A percentile compares a stretch with the other conserved stretches of the same genome.
Conservation (phyloP, 768 basidiomycete genomes). For the Udeniomyces megalosporus region DNA sequence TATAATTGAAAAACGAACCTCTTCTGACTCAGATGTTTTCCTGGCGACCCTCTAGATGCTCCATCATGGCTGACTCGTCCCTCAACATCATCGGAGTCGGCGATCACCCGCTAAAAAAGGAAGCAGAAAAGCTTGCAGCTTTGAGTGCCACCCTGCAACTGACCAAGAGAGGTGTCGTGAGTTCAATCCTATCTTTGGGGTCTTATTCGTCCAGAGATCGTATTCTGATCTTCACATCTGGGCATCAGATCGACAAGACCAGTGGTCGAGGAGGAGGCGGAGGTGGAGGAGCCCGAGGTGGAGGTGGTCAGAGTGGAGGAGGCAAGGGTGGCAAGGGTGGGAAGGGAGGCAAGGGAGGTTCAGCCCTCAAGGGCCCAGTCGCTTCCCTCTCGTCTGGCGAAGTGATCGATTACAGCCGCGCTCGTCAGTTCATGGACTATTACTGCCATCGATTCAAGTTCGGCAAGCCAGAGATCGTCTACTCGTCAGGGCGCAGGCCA, state of each 20-base stretch:
- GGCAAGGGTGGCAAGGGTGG: background rate
- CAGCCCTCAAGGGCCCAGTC: slow-evolving; percentile 10
- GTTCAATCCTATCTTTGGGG: slow-evolving; percentile 25
- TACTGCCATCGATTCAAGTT: slow-evolving; percentile 71
- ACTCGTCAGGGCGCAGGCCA: background rate
- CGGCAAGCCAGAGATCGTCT: slow-evolving; percentile 49
- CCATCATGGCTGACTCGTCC: slow-evolving; percentile 22
- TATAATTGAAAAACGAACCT: slow-evolving; percentile 16
- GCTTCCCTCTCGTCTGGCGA: slow-evolving; percentile 47
- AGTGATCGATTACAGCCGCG: slow-evolving; percentile 49
- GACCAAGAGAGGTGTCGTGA: slow-evolving; percentile 45
- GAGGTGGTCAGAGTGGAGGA: background rate
- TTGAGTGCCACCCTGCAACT: slow-evolving; percentile 59
- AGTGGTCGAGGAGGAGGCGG: background rate
- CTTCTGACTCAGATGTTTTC: background rate
- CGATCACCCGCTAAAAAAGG: slow-evolving; percentile 42
- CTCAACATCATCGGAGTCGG: slow-evolving; percentile 43
- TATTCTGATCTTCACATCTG: background rate
- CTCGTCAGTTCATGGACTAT: slow-evolving; percentile 84
- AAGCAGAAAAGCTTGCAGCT: slow-evolving; percentile 59
- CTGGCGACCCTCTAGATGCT: slow-evolving; percentile 20
- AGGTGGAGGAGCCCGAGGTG: too few species aligned
- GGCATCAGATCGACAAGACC: background rate
- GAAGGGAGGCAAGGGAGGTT: background rate
- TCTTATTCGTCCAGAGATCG: background rate